Percentiles rank a stretch among this genome's conserved stretches.
Conservation (phyloP, 2,329 filamentous ascomycete genomes). For the Xylariaceae sp. region DNA sequence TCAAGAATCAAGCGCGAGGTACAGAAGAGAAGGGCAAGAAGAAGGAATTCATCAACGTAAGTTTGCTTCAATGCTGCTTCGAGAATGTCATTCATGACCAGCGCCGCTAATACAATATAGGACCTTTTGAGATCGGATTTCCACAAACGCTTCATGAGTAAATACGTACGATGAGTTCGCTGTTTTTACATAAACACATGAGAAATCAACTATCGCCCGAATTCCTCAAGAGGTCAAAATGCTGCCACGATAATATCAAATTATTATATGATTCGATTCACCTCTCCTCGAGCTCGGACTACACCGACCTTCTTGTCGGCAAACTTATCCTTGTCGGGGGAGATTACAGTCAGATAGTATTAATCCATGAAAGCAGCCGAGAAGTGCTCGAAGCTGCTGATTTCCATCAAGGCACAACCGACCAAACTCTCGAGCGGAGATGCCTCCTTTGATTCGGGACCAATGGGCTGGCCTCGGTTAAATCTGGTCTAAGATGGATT, state of each 20-base stretch:
- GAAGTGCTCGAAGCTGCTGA: slow-evolving; percentile 26
- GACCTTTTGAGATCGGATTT: slow-evolving; percentile 92
- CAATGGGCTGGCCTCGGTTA: not conserved
- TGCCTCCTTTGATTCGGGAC: slow-evolving; percentile 12
- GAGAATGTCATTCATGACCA: not conserved
- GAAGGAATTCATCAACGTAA: slow-evolving; percentile 95
- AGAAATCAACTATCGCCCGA: not conserved
- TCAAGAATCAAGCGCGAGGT: slow-evolving; percentile 96
- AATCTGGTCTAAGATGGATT: not conserved
- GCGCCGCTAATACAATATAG: slow-evolving; percentile 39
- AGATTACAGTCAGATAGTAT: slow-evolving; percentile 28
- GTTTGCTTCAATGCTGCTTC: slow-evolving; percentile 29
- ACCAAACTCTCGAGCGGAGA: slow-evolving; percentile 25
- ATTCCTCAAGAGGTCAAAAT: not conserved
- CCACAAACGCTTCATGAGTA: slow-evolving; percentile 92
- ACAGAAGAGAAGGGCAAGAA: slow-evolving; percentile 84
- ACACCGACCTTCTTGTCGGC: slow-evolving; percentile 28
- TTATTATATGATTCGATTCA: slow-evolving; percentile 8
- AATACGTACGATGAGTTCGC: slow-evolving; percentile 51
- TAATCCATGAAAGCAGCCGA: slow-evolving; percentile 28
- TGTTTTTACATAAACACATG: not conserved
- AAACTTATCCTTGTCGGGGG: slow-evolving; percentile 28
- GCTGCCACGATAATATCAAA: not conserved
- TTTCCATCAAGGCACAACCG: slow-evolving; percentile 31
- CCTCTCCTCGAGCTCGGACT: slow-evolving; percentile 18